Evolutionary conservation across 352 stramenopile genomes (phyloP).

Genomic region (Phytophthora sojae): DNA sequence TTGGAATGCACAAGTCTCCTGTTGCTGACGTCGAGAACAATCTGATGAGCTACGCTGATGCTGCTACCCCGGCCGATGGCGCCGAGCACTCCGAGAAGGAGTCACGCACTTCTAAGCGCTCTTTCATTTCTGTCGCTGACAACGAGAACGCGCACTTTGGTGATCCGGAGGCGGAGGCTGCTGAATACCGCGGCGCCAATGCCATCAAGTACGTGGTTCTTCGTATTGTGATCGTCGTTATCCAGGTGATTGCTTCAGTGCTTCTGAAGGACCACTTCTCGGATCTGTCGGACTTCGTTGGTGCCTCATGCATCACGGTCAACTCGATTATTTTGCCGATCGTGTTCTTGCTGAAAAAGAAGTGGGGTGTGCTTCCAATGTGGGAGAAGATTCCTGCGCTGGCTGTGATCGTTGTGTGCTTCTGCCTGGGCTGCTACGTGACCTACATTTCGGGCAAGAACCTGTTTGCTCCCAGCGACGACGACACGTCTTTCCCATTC

Average conservation of each 20-base stretch:
- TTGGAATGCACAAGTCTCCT: slow-evolving; percentile 46
- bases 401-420: slow-evolving; percentile 36
- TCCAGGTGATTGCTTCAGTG: slow-evolving; percentile 46
- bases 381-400: slow-evolving; percentile 37
- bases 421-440: slow-evolving; percentile 41
- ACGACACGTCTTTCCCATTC: slow-evolving; percentile 41
- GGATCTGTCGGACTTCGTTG: slow-evolving; percentile 50
- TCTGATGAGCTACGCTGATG: slow-evolving; percentile 17
- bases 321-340: slow-evolving; percentile 59
- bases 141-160: slow-evolving; percentile 6
- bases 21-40: slow-evolving; percentile 33
- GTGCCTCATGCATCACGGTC: slow-evolving; percentile 50
- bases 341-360: slow-evolving; percentile 48
- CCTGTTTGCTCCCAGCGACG: slow-evolving; percentile 31
- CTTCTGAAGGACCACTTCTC: slow-evolving; percentile 55
- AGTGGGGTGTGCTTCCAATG: slow-evolving; percentile 32
- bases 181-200: slow-evolving; percentile 47
- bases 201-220: slow-evolving; percentile 50
- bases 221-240: slow-evolving; percentile 41
- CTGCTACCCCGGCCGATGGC: not conserved
- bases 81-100: not conserved
- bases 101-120: not conserved
- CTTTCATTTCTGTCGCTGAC: not conserved
- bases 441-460: slow-evolving; percentile 36
- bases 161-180: slow-evolving; percentile 23